Base-by-base conservation (phyloP, 2,329 filamentous ascomycete species). In the Colletotrichum salicis region DNA sequence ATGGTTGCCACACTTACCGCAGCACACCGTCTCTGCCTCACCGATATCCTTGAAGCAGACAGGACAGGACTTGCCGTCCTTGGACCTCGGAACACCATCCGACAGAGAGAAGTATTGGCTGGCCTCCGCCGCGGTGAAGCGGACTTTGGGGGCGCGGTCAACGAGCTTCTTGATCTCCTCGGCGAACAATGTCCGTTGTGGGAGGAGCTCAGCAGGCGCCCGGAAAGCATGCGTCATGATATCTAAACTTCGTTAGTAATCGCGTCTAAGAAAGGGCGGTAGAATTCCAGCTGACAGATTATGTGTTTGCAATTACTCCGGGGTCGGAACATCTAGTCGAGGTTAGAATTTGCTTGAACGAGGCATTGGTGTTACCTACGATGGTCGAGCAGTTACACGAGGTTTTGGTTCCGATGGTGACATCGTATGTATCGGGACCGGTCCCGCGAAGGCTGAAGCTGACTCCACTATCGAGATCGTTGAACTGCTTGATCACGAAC, bases 231-330 rank as follows among this genome's bases (percentile, higher is more conserved):
- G 58, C 13, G 64, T 54, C n/a, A 73, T 52, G 37, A 71, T 60
- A 29, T 73, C 70, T 74, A n/a, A 10, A 11, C 8, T 24, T 54
- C 60, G 35, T 54, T n/a, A 68, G 33, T 45, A n/a, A 5, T 45
- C 1, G 48, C 7, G 6, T 19, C 15, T 0, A 0, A 1, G 19
- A 35, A 31, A 29, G 51, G 5, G 31, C 11, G n/a, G 60, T 3
- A 10, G 13, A 8, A 13, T n/a, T 7, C 22, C 12, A 19, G 56
- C 64, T 71, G n/a, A 71, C 71, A 73, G 12, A 73, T 64, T 55
- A 73, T 63, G 24, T 74, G 73, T 54, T 73, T 67, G 67, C 71
- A 74, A 27, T 73, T 69, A 5, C 56, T 65, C 15, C 24, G 48
- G 41, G 55, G 58, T 57, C 29, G 59, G 52, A 12, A 71, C 35